Base-by-base conservation (phyloP, 495 filamentous ascomycete genomes). In the Annulohypoxylon moriforme region DNA sequence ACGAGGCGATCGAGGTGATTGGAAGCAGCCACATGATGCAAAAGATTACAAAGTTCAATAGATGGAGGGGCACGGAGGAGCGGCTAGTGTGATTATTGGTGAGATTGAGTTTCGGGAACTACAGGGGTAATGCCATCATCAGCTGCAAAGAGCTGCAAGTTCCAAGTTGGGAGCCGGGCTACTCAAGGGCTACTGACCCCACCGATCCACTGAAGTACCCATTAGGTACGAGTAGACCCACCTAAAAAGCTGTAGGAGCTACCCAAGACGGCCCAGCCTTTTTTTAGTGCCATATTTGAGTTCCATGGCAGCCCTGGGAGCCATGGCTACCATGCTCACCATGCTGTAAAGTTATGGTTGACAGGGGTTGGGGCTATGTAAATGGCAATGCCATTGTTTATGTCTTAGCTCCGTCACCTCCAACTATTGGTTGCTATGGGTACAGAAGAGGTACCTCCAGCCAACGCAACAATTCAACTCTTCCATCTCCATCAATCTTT, bases 71-170 rank as follows among this genome's bases (percentile, higher is more conserved):
- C 34, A 60, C 53, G 55, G 63, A 53, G 58, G 33, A 20, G 59
- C 59, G 42, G 64, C n/a, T 60, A 57, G n/a, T 29, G 10, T 29
- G 53, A 13, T 73, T 36, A 62, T 69, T 69, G 60, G 56, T 20
- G 7, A 16, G 33, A 66, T 40, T 1, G 20, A 16, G 49, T 34
- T 59, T 61, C 55, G 60, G 60, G 61, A 73, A 46, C 47, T 62
- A 68, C 65, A 73, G 65, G 70, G 70, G 61, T 44, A 58, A 58
- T 73, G 61, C 61, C 70, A 73, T 73, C 70, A 69, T 73, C 52
- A 68, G 42, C 64, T 67, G 60, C 55, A 73, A 73, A 57, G 33
- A 64, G 42, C 64, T 67, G 60, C 55, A 73, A 73, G 60, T 50
- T 69, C 61, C 57, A 69, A 73, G 64, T 68, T 72, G 14, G 60